Percentiles rank a stretch among this genome's conserved stretches.
These are phyloP conservation scores for Pseudofabraea citricarpa DNA, from an alignment of 2,329 filamentous ascomycete genomes.

Conservation along the genomic window DNA sequence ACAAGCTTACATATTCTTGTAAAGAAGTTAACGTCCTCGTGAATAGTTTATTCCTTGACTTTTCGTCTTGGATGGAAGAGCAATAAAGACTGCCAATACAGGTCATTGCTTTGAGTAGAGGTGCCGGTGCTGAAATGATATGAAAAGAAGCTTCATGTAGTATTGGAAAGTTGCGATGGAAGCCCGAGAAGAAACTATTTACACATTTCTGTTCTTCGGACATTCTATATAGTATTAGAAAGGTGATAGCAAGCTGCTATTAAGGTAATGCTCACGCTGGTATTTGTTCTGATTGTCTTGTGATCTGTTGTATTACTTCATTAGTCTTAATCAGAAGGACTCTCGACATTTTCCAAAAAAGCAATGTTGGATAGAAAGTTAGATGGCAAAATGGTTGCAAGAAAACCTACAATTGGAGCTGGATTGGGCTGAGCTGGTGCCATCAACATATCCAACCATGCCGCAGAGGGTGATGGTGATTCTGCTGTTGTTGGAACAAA, in stretches of 20 bases:
- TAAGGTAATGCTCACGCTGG: too few species aligned
- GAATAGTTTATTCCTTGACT: slow-evolving; percentile 3
- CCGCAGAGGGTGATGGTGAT: slow-evolving; percentile 1
- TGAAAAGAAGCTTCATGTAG: slow-evolving; percentile 7
- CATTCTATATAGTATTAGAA: not conserved
- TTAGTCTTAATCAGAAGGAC: too few species aligned
- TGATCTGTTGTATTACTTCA: too few species aligned
- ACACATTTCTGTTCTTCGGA: slow-evolving; percentile 2
- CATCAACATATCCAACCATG: slow-evolving; percentile 6
- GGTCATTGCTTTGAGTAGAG: slow-evolving; percentile 3
- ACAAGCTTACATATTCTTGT: slow-evolving; percentile 5
- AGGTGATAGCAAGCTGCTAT: not conserved
- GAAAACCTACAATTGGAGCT: too few species aligned
- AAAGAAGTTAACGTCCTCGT: slow-evolving; percentile 1
- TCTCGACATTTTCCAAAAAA: too few species aligned
- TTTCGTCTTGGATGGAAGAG: slow-evolving; percentile 1
- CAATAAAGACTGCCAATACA: slow-evolving; percentile 7
- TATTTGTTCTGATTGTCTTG: too few species aligned
- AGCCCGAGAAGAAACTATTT: slow-evolving; percentile 3
- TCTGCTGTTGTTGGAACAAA: not conserved
- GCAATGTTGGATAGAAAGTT: too few species aligned
- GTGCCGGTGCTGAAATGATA: slow-evolving; percentile 6
- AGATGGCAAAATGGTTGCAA: too few species aligned
- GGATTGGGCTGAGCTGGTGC: too few species aligned
- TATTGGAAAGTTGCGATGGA: slow-evolving; percentile 6